Conservation (phyloP, 768 basidiomycete species). For the Suillus weaverae region DNA sequence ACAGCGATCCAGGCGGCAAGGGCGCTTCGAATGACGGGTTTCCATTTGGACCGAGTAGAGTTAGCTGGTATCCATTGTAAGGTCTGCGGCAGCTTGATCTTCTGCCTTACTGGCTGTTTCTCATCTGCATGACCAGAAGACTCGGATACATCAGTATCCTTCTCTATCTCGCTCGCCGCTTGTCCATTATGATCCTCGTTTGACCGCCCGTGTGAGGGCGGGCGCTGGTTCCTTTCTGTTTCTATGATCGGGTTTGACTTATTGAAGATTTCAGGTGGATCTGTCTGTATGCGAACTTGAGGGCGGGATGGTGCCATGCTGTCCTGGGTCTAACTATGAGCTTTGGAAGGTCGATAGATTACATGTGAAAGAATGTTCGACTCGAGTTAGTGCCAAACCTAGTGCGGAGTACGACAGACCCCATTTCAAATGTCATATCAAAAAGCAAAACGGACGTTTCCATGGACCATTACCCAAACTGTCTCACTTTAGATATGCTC, state of each 20-base stretch:
- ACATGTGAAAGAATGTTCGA: not conserved
- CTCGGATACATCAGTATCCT: not conserved
- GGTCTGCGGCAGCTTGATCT: constrained; percentile 26
- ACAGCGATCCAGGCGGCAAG: constrained; percentile 60
- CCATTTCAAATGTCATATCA: not conserved
- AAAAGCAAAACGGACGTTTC: no score
- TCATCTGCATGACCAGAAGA: not conserved
- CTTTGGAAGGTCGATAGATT: not conserved
- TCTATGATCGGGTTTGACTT: not conserved
- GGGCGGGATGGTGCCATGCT: constrained; percentile 1
- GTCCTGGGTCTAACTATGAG: not conserved
- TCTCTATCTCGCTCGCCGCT: not conserved
- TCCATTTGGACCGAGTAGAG: constrained; percentile 56
- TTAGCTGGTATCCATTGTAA: constrained; percentile 60
- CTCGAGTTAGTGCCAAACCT: not conserved
- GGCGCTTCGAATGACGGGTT: constrained; percentile 63
- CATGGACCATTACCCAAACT: no score
- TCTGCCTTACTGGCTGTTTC: not conserved
- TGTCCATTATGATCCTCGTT: not conserved
- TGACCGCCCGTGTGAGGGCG: not conserved
- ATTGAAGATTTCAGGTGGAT: not conserved
- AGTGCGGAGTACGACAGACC: not conserved
- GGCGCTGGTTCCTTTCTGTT: not conserved
- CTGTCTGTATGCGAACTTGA: constrained; percentile 5
- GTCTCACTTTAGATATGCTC: no score